Evolutionary conservation across 2,329 filamentous ascomycete species (phyloP), one percentile per base, ranked within the genome.

Genomic region (Meredithiella fracta): DNA sequence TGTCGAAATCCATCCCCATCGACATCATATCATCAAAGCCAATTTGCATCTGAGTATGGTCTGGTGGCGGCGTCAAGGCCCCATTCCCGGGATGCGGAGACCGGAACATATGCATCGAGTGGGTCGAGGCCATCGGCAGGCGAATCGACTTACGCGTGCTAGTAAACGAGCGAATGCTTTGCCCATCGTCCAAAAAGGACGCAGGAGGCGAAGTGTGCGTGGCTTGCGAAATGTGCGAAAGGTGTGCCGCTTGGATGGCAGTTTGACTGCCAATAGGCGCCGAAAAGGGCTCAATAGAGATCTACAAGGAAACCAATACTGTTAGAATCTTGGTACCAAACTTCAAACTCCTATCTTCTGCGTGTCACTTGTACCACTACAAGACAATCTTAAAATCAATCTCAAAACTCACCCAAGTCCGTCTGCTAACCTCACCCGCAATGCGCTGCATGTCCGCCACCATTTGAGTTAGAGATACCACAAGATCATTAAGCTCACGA

Each of bases 361-460:
- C 8, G 20, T 17, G 15, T 17, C 20, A 31, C 23, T 52, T 55
- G 53, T 55, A 23, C 42, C 2, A 49, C 31, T 11, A 23, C 11
- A 26, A 5, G 5, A 34, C 11, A 11, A 5, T 34, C 29, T 11
- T 34, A n/a, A 20, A 25, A 67, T 80, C 11, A 11, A 5, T 34
- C 29, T 11, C 11, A n/a, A 20, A 25, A 67, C 80, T 70, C 75
- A 86, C 85, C 73, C 80, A 79, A 65, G 80, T 85, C 65, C 82
- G 82, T 54, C 87, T 79, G 70, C 86, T 94, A 44, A 91, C 85
- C 64, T 87, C 80, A 17, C 85, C 88, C 47, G 89, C 89, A 64
- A 86, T 82, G 65, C 81, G 82, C 65, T 94, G 83, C 75, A 96
- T 94, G 66, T 95, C 87, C 15, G 81, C 79, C 55, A 94, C 82